Base-by-base conservation (phyloP, 2,329 filamentous ascomycete genomes). In the Xylaria sp. region DNA sequence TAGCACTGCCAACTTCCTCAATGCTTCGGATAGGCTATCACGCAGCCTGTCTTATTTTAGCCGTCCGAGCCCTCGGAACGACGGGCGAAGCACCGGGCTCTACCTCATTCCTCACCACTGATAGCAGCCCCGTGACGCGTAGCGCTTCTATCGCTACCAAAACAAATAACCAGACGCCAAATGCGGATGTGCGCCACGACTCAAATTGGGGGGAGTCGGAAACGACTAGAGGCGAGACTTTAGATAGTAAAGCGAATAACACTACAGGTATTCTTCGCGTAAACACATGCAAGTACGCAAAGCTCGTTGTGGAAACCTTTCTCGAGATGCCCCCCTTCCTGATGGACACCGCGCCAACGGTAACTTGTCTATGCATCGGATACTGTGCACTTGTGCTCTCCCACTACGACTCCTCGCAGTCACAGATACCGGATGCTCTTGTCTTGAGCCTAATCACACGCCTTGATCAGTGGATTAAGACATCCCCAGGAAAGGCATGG, bases 11-110 rank as follows among this genome's bases (percentile, higher is more conserved):
- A 6, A 79, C 78, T 1, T 78, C 79, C 2, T 77, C 77, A 1
- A 79, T 78, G 72, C 69, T 80, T 48, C 74, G 72, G 54, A 76
- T 80, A 55, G 79, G 78, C 6, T 79, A 79, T 54, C 74, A 78
- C 42, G 75, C 78, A 16, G 79, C 77, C 48, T 79, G 77, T 63
- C 75, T 80, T 16, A 79, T 80, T 35, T 63, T 80, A 9, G 76
- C 76, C 5, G 73, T 77, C 8, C 72, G 76, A 25, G 75, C 74
- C 0, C 70, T 79, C 2, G 77, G 76, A 63, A 77, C 77, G 48
- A 76, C 74, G 5, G 77, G 76, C 8, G 74, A 78, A 25, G 76
- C 74, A 8, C 64, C 76, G n/a, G 72, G 71, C 10, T 72, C 76
- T 16, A 75, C 73, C 48, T 74, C 73, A 3, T 75, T 79, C 23